Evolutionary conservation across 495 filamentous ascomycete species (phyloP), one percentile per base, ranked within the genome.

Genomic region (Rostrohypoxylon terebratum): DNA sequence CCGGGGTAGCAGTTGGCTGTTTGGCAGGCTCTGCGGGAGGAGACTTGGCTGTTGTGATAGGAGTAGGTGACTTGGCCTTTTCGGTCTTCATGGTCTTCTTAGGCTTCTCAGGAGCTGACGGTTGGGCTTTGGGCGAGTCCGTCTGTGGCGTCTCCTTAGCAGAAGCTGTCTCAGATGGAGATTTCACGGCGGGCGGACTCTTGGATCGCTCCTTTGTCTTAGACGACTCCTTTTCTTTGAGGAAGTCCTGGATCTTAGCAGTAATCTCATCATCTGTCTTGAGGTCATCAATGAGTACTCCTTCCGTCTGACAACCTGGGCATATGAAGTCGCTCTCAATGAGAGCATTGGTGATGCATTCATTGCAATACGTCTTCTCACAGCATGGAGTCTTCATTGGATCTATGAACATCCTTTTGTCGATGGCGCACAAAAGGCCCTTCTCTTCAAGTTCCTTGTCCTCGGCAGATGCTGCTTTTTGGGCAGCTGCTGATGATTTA

Each of bases 361-460:
- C 94, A 88, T 94, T 92, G 89, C 96, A 99, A 87, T 95, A 98
- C 79, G 94, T 97, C 86, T 91, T 94, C 80, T 91, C 88, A 85
- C 96, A 99, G 86, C 96, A 99, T 67, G 96, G 96, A 73, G 95
- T 98, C 87, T 97, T 95, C 85, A 94, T 94, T 85, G 96, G 94
- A 79, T 97, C 92, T 90, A 95, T 87, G 83, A 98, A 97, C 85
- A 97, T 89, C 80, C 91, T 93, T 81, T 96, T 95, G 88, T 97
- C 94, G 87, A 98, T 92, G 73, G 93, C 85, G 86, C 96, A 99
- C 81, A 94, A 90, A 74, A 99, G 83, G 60, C 96, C 96, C 74
- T 87, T 90, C 80, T 94, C 92, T 81, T 93, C 91, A 71, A 97
- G 81, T 80, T 90, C 92, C 72, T 90, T 92, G 74, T 91, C 88